phyloP scores from a whole-genome alignment of 176 grass and related monocot species.

The Poa annua region DNA sequence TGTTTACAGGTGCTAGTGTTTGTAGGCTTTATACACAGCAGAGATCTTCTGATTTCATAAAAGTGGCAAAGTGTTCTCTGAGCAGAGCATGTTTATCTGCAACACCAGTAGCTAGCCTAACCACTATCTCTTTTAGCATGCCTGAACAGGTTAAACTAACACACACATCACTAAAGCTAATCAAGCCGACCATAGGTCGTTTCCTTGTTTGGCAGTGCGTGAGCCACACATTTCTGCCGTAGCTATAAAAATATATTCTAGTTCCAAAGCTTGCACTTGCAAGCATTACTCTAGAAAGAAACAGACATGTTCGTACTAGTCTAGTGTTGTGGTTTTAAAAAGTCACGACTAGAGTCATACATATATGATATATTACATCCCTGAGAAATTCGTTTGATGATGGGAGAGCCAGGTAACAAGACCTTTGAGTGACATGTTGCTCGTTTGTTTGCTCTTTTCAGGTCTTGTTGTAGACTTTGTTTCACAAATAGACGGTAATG shows the following conservation, averaged over 20 bases:
- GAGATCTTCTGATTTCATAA: neutral
- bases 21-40: neutral
- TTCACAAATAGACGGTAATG: constrained; percentile 3
- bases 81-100: constrained; percentile 22
- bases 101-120: neutral
- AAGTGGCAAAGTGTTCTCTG: constrained; percentile 13
- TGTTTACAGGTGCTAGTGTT: neutral
- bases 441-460: constrained; percentile 56
- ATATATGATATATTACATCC: neutral
- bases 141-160: constrained; percentile 34
- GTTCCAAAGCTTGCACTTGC: too few relatives aligned
- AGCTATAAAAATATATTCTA: neutral
- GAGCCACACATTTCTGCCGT: constrained; percentile 30
- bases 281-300: too few relatives aligned
- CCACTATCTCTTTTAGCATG: neutral
- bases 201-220: constrained; percentile 27
- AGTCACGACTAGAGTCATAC: too few relatives aligned
- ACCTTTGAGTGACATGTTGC: constrained; percentile 35
- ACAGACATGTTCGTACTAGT: too few relatives aligned
- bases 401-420: constrained; percentile 32
- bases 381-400: neutral
- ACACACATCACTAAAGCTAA: constrained; percentile 28
- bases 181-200: neutral
- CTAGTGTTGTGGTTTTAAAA: too few relatives aligned
- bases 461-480: constrained; percentile 1